These are phyloP conservation scores for Saccharomycopsis phalli DNA, from an alignment of 1,139 yeast genomes.

Conservation along the genomic window DNA sequence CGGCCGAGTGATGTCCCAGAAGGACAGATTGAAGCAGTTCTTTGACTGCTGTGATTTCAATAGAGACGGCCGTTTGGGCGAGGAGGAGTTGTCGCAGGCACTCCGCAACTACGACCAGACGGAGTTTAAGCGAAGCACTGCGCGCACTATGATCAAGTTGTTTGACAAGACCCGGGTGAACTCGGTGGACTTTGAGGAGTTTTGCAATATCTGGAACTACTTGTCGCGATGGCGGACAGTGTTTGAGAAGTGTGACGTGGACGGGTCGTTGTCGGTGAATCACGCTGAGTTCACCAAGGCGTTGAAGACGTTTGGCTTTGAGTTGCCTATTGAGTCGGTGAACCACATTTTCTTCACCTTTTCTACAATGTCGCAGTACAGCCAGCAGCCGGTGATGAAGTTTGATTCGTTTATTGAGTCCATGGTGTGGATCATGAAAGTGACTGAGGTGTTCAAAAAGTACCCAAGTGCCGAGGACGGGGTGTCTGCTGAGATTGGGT, in stretches of 20 bases:
- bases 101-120: slow-evolving; percentile 42
- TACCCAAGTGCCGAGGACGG: slow-evolving; percentile 38
- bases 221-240: slow-evolving; percentile 41
- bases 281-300: slow-evolving; percentile 43
- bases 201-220: slow-evolving; percentile 43
- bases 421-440: slow-evolving; percentile 40
- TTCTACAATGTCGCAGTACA: slow-evolving; percentile 24
- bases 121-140: slow-evolving; percentile 39
- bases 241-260: slow-evolving; percentile 40
- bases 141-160: slow-evolving; percentile 37
- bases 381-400: slow-evolving; percentile 33
- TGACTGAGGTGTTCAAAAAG: slow-evolving; percentile 42
- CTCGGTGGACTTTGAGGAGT: slow-evolving; percentile 37
- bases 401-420: slow-evolving; percentile 43
- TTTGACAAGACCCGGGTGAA: slow-evolving; percentile 26
- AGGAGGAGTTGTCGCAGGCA: slow-evolving; percentile 37
- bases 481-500: slow-evolving; percentile 33
- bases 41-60: slow-evolving; percentile 40
- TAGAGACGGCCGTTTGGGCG: slow-evolving; percentile 37
- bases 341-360: slow-evolving; percentile 40
- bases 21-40: slow-evolving; percentile 18
- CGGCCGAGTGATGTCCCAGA: slow-evolving; percentile 12
- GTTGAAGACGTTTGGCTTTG: slow-evolving; percentile 42
- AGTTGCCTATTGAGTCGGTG: slow-evolving; percentile 39
- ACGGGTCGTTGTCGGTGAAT: slow-evolving; percentile 41